Evolutionary conservation across 495 filamentous ascomycete species (phyloP), one percentile per base, ranked within the genome.

Genomic region (Trichoderma reesei): DNA sequence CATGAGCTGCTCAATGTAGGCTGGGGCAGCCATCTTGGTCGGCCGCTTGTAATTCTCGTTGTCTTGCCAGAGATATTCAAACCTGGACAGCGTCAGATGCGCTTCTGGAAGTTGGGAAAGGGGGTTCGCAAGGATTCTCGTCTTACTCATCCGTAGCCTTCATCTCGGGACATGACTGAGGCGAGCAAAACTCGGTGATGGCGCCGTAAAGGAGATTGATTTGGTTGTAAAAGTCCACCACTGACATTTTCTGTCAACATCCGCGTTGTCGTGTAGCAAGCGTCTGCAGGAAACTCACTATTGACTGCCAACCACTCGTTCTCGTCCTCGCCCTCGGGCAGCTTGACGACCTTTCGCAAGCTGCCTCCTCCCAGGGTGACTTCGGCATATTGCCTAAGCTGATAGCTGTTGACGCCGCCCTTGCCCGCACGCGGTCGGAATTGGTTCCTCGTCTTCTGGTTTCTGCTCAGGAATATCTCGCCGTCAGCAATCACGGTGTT

Each of bases 151-250:
- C 94, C 9, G 94, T 98, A 34, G 94, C 94, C 77, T 98, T 98
- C 94, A 98, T 98, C 78, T 98, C 94, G 3, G 93, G 94, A 73
- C 94, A 98, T 62, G 91, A 90, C 68, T 90, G 89, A 34, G 94
- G 94, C 33, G 94, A 98, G 79, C 94, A 98, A 77, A 98, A 98
- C 71, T 98, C 94, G 63, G 94, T 98, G 72, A 98, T 97, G 64
- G 94, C 92, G 65, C 94, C 94, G 75, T 98, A 98, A 63, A 98
- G 88, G 34, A 98, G 86, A 78, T 98, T 98, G 75, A 98, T 94
- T 75, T 98, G 94, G 78, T 98, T 98, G 85, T 98, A 98, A 77
- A 98, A 98, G 75, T 98, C 94, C 78, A 98, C 94, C 72, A 98
- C 93, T 96, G 68, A 54, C 34, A 9, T 33, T 34, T 4, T 10